These are phyloP conservation scores for Chaetomium fimeti DNA, from an alignment of 495 filamentous ascomycete species.

Conservation along the genomic window DNA sequence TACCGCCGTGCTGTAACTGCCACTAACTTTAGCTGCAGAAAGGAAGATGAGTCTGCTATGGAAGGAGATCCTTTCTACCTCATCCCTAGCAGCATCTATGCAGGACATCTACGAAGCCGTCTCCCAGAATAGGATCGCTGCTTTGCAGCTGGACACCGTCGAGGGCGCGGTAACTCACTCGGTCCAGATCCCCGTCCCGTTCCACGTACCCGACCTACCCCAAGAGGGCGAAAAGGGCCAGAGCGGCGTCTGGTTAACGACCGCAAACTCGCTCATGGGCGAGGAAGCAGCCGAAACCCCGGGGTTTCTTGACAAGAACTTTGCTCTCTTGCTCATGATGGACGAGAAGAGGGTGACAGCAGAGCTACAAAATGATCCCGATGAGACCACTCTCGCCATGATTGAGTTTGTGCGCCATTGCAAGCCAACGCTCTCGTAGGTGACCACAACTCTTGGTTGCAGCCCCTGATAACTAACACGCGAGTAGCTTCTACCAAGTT, in stretches of 20 bases:
- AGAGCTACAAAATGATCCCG: constrained; percentile 75
- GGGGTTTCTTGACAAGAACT: constrained; percentile 72
- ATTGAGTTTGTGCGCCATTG: constrained; percentile 79
- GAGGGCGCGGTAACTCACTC: constrained; percentile 61
- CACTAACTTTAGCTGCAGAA: constrained; percentile 35
- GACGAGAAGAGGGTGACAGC: constrained; percentile 79
- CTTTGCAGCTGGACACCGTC: constrained; percentile 48
- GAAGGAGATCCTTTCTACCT: constrained; percentile 68
- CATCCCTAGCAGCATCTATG: constrained; percentile 80
- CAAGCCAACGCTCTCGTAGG: constrained; percentile 75
- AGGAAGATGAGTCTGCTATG: constrained; percentile 58
- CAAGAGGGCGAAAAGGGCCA: constrained; percentile 61
- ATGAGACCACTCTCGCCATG: constrained; percentile 68
- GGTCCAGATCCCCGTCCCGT: constrained; percentile 80
- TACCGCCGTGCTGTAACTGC: background rate
- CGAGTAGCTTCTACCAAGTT: constrained; percentile 66
- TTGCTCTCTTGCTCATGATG: constrained; percentile 79
- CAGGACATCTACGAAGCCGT: constrained; percentile 76
- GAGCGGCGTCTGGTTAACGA: constrained; percentile 81
- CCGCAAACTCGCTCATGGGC: constrained; percentile 69
- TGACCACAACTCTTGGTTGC: constrained; percentile 16
- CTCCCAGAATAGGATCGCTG: constrained; percentile 77
- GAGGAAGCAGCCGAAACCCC: constrained; percentile 62
- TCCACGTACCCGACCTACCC: constrained; percentile 70
- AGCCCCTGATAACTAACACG: background rate